Evolutionary conservation across 805 yeast genomes (phyloP).

Genomic region (Wickerhamiella sergipiensis): DNA sequence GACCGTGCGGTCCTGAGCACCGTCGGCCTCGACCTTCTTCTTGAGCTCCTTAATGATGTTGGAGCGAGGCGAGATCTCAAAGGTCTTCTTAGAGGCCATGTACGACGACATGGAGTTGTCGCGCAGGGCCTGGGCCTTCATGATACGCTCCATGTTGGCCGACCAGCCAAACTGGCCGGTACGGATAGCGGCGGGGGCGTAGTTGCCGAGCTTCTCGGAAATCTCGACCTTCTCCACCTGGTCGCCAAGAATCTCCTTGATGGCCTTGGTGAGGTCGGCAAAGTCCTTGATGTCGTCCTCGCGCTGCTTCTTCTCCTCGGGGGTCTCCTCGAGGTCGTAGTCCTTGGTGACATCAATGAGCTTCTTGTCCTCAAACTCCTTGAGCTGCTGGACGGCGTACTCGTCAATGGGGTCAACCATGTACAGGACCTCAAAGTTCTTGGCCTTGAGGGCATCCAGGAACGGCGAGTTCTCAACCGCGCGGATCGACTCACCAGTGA

Average conservation of each 20-base stretch:
- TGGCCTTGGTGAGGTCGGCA: conserved; percentile 87
- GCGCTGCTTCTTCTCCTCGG: conserved; percentile 90
- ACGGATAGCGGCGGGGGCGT: conserved; percentile 98
- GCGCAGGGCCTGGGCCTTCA: conserved; percentile 99
- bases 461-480: conserved; percentile 98
- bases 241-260: conserved; percentile 95
- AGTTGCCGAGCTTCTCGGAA: conserved; percentile 86
- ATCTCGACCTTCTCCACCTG: conserved; percentile 99
- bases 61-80: conserved; percentile 96
- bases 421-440: conserved; percentile 96
- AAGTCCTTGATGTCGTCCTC: conserved; percentile 86
- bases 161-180: conserved; percentile 99
- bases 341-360: conserved; percentile 98
- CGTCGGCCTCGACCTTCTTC: conserved; percentile 91
- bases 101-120: conserved; percentile 97
- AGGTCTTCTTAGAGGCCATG: conserved; percentile 99
- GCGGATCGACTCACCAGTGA: conserved; percentile 97
- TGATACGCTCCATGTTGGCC: conserved; percentile 99
- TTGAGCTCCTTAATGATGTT: conserved; percentile 90
- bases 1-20: conserved; percentile 97
- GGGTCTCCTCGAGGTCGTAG: conserved; percentile 90
- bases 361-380: conserved; percentile 98
- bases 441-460: conserved; percentile 96
- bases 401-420: conserved; percentile 99
- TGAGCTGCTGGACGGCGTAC: conserved; percentile 97